Base-by-base conservation (phyloP, 805 yeast genomes). In the Priceomyces castillae region DNA sequence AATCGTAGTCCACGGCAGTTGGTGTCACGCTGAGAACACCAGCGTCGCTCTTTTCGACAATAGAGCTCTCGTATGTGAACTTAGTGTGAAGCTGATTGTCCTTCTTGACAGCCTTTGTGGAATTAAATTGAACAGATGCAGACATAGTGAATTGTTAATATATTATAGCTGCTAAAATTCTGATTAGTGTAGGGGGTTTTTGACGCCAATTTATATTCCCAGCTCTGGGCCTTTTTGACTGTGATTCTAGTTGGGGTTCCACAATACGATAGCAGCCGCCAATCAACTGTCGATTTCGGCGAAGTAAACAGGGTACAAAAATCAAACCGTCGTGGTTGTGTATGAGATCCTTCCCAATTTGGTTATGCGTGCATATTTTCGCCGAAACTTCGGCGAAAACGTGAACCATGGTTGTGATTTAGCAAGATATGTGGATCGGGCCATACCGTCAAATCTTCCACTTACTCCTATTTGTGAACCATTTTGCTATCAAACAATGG, bases 51-150 rank as follows among this genome's bases (percentile, higher is more conserved):
- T 74, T 71, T 47, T 78, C 76, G 37, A 88, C 96, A 42, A 76
- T 51, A n/a, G 95, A 84, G 54, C 85, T 87, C 60, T 84, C 86
- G 64, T 85, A 85, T 17, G 79, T 73, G 70, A 81, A 85, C 58
- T 78, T 77, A 44, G 90, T 77, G 54, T 74, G 65, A 49, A 82
- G 73, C 39, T 77, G 73, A 46, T 73, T 70, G 42, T 71, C 81
- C 43, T 73, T 65, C 61, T 73, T 76, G 44, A 59, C 61, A 42
- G 80, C 69, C 50, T 76, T 80, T 60, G 73, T 76, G 39, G 83
- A 75, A 50, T 73, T 66, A 54, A 84, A 85, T 44, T 77, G 42
- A 14, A 39, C 35, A 5, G 31, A 22, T 37, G 31, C 14, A 17
- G n/a, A 26, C 33, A 33, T 23, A 26, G 10, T 22, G 31, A 22